phyloP scores from a whole-genome alignment of 2,329 filamentous ascomycete genomes.

The Fusarium citri region DNA sequence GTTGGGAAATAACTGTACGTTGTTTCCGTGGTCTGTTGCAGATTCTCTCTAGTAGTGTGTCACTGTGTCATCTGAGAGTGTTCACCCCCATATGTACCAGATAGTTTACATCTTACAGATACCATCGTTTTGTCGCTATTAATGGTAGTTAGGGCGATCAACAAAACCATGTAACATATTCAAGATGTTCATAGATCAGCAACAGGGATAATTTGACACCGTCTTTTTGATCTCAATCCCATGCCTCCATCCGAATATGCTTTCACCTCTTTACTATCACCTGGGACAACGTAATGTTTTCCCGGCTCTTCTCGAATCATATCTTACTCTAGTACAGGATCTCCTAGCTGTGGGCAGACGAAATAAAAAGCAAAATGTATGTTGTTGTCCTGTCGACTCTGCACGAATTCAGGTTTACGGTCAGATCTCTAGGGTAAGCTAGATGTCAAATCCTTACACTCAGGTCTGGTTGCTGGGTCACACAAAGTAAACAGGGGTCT shows the following conservation, averaged over 20 bases:
- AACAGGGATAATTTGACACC: conserved; percentile 10
- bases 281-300: not conserved
- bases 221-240: not conserved
- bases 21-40: not conserved
- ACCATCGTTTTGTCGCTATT: not conserved
- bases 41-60: not conserved
- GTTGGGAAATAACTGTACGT: conserved; percentile 3
- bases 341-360: not conserved
- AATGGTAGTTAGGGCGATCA: not conserved
- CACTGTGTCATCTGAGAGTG: not conserved
- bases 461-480: conserved; percentile 31
- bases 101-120: not conserved
- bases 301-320: fast-evolving
- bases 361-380: not conserved
- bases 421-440: not conserved
- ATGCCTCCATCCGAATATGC: not conserved
- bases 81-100: not conserved
- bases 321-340: fast-evolving
- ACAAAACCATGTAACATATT: not conserved
- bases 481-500: conserved; percentile 15
- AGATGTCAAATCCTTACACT: not conserved
- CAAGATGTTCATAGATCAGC: conserved; percentile 5
- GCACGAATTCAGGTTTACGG: not conserved
- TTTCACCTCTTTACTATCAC: not conserved
- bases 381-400: not conserved